phyloP scores from a whole-genome alignment of 1,139 yeast species.

The Yamadazyma dushanensis region DNA sequence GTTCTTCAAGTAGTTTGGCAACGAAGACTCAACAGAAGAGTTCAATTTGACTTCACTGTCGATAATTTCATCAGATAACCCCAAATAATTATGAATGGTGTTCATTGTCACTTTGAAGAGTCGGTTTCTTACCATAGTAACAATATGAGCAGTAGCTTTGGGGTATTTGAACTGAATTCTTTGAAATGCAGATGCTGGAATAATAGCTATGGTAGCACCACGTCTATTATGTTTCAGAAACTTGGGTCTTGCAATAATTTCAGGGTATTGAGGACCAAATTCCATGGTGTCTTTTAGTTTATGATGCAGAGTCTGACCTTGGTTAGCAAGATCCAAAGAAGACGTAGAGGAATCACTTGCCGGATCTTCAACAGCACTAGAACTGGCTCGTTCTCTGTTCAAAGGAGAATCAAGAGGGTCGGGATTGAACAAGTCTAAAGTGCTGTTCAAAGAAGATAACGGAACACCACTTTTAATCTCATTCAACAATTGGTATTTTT shows the following conservation, averaged over 20 bases:
- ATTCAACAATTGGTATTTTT: conserved; percentile 72
- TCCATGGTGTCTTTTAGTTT: not conserved
- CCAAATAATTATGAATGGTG: conserved; percentile 84
- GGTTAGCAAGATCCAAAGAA: conserved; percentile 13
- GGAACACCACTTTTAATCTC: conserved; percentile 88
- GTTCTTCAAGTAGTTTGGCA: conserved; percentile 66
- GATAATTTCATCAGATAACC: conserved; percentile 78
- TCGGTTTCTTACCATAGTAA: conserved; percentile 86
- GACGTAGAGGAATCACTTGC: conserved; percentile 13
- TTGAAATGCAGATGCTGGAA: conserved; percentile 81
- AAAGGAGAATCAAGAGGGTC: conserved; percentile 3
- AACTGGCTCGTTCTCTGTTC: conserved; percentile 1
- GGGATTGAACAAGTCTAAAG: conserved; percentile 58
- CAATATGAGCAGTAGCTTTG: conserved; percentile 87
- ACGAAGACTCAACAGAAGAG: conserved; percentile 30
- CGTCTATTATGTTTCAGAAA: conserved; percentile 18
- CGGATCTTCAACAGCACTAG: conserved; percentile 4
- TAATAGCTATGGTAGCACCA: conserved; percentile 85
- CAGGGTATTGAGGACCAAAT: conserved; percentile 27
- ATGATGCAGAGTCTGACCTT: not conserved
- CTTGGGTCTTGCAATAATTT: conserved; percentile 61
- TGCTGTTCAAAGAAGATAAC: conserved; percentile 76
- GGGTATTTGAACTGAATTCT: conserved; percentile 77
- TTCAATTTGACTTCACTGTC: conserved; percentile 75
- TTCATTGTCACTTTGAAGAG: conserved; percentile 88